These are phyloP conservation scores for Gamarada debralockiae DNA, from an alignment of 495 filamentous ascomycete genomes.

Conservation along the genomic window DNA sequence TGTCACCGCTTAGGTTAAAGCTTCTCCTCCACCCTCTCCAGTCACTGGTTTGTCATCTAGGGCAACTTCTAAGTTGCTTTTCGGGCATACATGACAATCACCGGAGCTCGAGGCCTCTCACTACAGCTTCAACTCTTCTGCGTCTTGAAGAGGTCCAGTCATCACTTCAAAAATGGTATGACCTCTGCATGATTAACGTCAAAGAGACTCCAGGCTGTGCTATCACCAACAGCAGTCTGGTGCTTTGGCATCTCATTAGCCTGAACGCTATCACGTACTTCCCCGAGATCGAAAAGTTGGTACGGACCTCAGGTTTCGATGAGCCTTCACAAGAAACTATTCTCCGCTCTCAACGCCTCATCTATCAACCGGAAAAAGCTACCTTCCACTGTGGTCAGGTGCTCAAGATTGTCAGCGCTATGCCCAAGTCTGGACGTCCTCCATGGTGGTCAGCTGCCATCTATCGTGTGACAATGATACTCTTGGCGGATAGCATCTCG, in stretches of 20 bases:
- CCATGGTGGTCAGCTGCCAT: conserved; percentile 51
- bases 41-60: conserved; percentile 42
- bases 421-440: conserved; percentile 40
- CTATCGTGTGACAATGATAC: conserved; percentile 47
- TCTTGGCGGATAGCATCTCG: conserved; percentile 43
- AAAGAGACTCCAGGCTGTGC: conserved; percentile 33
- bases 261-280: conserved; percentile 58
- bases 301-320: conserved; percentile 47
- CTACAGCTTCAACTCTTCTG: conserved; percentile 43
- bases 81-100: conserved; percentile 31
- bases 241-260: conserved; percentile 60
- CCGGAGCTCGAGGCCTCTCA: conserved; percentile 34
- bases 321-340: conserved; percentile 42
- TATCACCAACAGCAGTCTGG: conserved; percentile 48
- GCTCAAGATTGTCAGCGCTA: conserved; percentile 42
- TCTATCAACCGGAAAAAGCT: conserved; percentile 50
- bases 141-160: conserved; percentile 51
- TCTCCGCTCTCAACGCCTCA: conserved; percentile 43
- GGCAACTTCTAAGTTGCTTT: conserved; percentile 44
- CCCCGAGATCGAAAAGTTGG: conserved; percentile 53
- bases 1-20: conserved; percentile 44
- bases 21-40: conserved; percentile 52
- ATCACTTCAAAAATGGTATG: conserved; percentile 55
- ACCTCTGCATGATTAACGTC: conserved; percentile 37
- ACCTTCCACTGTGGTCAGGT: conserved; percentile 60